Conservation (phyloP, 192 early-diverging fungal genomes). For the Diversispora epigaea region DNA sequence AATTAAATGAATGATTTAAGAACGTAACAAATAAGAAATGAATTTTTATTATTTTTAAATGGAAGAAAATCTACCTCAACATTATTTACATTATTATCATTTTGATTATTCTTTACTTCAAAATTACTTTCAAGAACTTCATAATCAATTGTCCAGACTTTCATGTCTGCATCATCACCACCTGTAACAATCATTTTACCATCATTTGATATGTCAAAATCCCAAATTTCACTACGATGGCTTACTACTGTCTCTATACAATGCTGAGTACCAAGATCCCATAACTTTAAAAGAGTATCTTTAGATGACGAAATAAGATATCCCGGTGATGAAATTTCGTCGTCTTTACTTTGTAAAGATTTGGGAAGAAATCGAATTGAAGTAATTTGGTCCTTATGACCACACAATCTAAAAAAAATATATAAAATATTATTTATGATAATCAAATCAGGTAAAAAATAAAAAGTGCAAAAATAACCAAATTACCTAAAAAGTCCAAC, state of each 20-base stretch:
- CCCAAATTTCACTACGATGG: slow-evolving; percentile 95
- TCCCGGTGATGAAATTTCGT: slow-evolving; percentile 52
- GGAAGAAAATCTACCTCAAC: slow-evolving; percentile 34
- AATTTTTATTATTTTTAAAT: background rate
- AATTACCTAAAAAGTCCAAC: slow-evolving; percentile 65
- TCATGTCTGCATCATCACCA: slow-evolving; percentile 78
- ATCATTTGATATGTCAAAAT: slow-evolving; percentile 68
- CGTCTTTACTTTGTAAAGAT: slow-evolving; percentile 30
- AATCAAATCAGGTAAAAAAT: too few species aligned
- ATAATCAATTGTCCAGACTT: slow-evolving; percentile 84
- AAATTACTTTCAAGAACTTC: slow-evolving; percentile 58
- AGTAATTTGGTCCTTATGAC: slow-evolving; percentile 96
- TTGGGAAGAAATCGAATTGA: slow-evolving; percentile 60
- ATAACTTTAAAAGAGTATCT: slow-evolving; percentile 93
- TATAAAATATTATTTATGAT: too few species aligned
- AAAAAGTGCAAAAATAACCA: too few species aligned
- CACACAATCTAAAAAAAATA: slow-evolving; percentile 51
- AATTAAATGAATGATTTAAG: background rate
- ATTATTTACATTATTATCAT: slow-evolving; percentile 47
- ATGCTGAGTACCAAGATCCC: slow-evolving; percentile 92
- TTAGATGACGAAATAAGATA: slow-evolving; percentile 90
- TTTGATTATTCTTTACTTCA: slow-evolving; percentile 44
- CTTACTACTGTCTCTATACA: slow-evolving; percentile 92
- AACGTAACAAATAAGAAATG: background rate
- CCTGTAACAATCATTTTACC: slow-evolving; percentile 77